These are phyloP conservation scores for Apium graveolens DNA, from an alignment of 129 eudicot species.

Conservation along the genomic window DNA sequence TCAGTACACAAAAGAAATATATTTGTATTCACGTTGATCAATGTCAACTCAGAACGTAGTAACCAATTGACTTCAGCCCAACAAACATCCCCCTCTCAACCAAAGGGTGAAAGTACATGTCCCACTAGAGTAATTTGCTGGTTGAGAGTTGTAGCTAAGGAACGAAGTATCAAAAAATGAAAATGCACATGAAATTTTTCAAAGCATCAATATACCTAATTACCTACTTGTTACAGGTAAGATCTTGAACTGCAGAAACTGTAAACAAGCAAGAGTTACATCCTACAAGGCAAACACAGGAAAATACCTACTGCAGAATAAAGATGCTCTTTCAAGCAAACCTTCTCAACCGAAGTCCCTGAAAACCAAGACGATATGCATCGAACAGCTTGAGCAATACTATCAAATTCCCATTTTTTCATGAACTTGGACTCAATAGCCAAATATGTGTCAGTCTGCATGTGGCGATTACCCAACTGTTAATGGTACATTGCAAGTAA, in stretches of 20 bases:
- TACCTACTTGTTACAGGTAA: not conserved
- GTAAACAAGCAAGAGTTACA: not conserved
- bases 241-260: not conserved
- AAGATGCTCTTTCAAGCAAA: constrained; percentile 47
- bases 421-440: constrained; percentile 75
- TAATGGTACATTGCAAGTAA: not conserved
- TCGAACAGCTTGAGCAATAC: constrained; percentile 63
- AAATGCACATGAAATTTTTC: not conserved
- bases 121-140: not conserved
- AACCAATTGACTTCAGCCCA: not conserved
- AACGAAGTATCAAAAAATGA: not conserved
- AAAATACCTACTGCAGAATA: constrained; percentile 48
- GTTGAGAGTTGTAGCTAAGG: not conserved
- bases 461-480: not conserved
- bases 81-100: not conserved
- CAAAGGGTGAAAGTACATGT: not conserved
- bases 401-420: constrained; percentile 97
- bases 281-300: not conserved
- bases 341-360: constrained; percentile 56
- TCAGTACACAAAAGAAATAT: not conserved
- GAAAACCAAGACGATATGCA: constrained; percentile 76
- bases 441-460: constrained; percentile 91
- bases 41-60: not conserved
- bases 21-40: not conserved
- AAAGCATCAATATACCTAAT: not conserved